A percentile compares a stretch with the other conserved stretches of the same genome.
Evolutionary conservation across 2,329 filamentous ascomycete species (phyloP).

Genomic region (Gaeumannomyces tritici): DNA sequence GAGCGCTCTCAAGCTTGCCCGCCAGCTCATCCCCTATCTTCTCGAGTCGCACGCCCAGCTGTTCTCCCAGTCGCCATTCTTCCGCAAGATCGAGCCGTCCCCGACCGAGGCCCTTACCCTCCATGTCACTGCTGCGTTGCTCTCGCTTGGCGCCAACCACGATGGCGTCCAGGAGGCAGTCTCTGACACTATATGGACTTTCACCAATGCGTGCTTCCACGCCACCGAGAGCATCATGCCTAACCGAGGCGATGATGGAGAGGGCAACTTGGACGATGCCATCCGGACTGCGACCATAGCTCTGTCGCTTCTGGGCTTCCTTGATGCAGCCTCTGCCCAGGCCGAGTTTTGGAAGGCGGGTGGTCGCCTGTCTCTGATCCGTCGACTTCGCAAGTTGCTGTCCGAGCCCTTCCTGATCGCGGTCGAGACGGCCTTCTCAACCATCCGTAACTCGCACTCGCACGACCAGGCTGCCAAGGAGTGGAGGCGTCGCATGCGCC

Average conservation of each 20-base stretch:
- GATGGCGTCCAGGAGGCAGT: constrained; percentile 57
- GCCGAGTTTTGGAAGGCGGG: constrained; percentile 71
- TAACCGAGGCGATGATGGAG: constrained; percentile 44
- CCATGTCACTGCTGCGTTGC: constrained; percentile 68
- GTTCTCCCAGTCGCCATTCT: constrained; percentile 71
- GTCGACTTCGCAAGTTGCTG: constrained; percentile 61
- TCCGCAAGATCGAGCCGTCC: constrained; percentile 74
- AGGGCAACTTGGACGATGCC: constrained; percentile 55
- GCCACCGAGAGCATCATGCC: constrained; percentile 47
- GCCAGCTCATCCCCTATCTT: constrained; percentile 74
- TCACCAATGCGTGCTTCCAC: constrained; percentile 60
- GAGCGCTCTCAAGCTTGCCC: constrained; percentile 68
- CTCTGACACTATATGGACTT: constrained; percentile 57
- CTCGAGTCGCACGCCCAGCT: constrained; percentile 73
- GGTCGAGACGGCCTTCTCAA: constrained; percentile 83
- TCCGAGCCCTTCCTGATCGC: constrained; percentile 79
- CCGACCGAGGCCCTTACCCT: constrained; percentile 79
- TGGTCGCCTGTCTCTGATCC: constrained; percentile 64
- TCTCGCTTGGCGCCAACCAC: constrained; percentile 71
- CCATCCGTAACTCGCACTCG: constrained; percentile 69
- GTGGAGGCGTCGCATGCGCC: constrained; percentile 79
- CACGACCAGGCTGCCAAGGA: constrained; percentile 60
- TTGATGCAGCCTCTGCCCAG: constrained; percentile 71
- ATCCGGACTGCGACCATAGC: constrained; percentile 65
- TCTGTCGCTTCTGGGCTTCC: constrained; percentile 80